Base-by-base conservation (phyloP, 2,329 filamentous ascomycete genomes). In the Colletotrichum costaricense region DNA sequence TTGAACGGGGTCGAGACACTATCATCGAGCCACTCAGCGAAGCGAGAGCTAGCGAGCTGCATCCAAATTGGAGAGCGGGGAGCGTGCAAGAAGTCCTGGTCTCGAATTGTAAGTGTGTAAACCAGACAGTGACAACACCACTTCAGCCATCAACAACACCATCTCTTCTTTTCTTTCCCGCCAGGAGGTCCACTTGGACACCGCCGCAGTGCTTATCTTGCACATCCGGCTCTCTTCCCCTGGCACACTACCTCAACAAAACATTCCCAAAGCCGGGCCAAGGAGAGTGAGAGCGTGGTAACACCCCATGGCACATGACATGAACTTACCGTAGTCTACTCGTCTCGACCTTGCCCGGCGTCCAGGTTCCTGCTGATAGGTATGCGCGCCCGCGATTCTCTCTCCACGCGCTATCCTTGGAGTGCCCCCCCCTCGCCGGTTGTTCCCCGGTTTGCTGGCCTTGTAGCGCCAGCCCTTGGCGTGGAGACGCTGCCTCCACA, bases 301-400 rank as follows among this genome's bases (percentile, higher is more conserved):
- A 73, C 71, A 73, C 60, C 58, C 65, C 59, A 66, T 62, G 62
- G 60, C 67, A 73, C 62, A 73, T 71, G 67, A 62, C 71, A 70
- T 70, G 22, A 33, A 63, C 56, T 71, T 24, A 65, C 33, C 57
- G 56, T 71, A 73, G 67, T 22, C 30, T 42, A n/a, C 67, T 58
- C 46, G 71, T 46, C 60, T 70, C 67, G 59, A 70, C 49, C 49
- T 26, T 19, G 42, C 56, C 16, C 19, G 28, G 46, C 30, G 42
- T 46, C 16, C 19, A 12, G 26, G 22, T 35, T 26, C 56, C n/a
- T 33, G 28, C 55, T 55, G 52, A 60, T 54, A 33, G 8, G 30
- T 33, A 49, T 49, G 22, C 35, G 67, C 55, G 70, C 56, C 56
- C 24, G 71, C 56, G 71, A 70, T 69, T 55, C 58, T 63, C 69